Evolutionary conservation across 1,284 basidiomycete species (phyloP), one percentile per base, ranked within the genome.

Genomic region (Waitea zeae): DNA sequence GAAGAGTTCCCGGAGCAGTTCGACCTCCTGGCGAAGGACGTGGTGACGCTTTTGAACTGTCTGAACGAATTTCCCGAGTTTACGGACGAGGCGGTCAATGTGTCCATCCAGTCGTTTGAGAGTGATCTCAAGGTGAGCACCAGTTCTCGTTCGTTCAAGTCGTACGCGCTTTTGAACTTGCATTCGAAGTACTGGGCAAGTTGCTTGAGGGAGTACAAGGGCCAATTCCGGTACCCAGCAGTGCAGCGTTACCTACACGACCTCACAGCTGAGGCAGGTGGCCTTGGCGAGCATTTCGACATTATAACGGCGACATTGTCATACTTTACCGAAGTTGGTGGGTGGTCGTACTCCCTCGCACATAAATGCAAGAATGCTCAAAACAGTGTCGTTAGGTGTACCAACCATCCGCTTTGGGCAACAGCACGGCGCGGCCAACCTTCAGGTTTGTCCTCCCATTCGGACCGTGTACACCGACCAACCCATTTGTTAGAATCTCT

Each of bases 61-160:
- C 50, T 80, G 37, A 78, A 79, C 40, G 75, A 80, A 45, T 80
- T 80, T 42, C 76, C 76, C 1, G 76, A 77, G 48, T 77, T 78
- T 42, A 71, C 65, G 26, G 74, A 80, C 36, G 75, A 80, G 42
- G 70, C 66, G 5, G 68, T 80, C 20, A 77, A 79, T 47, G 58
- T 66, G 1, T 74, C 72, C 2, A 73, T 79, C 35, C 44, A 62
- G 36, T 63, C 70, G 4, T 72, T 80, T 34, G 69, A 76, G 46
- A 67, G 65, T 0, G 76, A 82, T 48, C 53, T 81, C 33, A 71
- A 67, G 58, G 74, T 72, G 41, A 33, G 55, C 39, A 31, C 20
- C 30, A 31, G 35, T 14, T 30, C 36, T 14, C 29, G 5, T 30
- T 18, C 20, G 22, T 20, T 11, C 15, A 17, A 18, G 15, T 13